phyloP scores from a whole-genome alignment of 1,139 yeast genomes.

The Diutina rugosa region DNA sequence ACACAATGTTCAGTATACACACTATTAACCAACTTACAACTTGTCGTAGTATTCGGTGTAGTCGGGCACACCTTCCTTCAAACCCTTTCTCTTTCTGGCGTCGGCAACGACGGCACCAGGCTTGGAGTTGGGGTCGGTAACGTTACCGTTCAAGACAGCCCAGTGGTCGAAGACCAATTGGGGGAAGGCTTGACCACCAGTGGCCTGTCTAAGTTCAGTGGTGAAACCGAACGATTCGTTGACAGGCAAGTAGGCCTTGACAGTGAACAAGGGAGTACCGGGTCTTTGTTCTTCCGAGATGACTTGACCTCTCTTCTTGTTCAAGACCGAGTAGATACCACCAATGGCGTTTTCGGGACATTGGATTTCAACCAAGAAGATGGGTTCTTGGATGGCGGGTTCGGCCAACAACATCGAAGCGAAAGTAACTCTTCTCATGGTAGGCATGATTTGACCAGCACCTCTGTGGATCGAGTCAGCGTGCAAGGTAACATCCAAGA shows the following conservation, averaged over 20 bases:
- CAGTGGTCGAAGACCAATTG: conserved; percentile 99
- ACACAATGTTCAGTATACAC: neutral
- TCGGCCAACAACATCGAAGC: conserved; percentile 97
- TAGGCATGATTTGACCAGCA: conserved; percentile 99
- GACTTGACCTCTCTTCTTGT: conserved; percentile 99
- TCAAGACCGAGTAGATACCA: conserved; percentile 99
- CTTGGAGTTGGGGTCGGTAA: conserved; percentile 83
- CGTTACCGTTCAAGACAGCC: conserved; percentile 85
- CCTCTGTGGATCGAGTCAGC: conserved; percentile 99
- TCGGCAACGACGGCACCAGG: conserved; percentile 87
- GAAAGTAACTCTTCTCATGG: conserved; percentile 99
- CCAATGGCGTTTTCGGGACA: conserved; percentile 99
- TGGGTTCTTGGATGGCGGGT: conserved; percentile 99
- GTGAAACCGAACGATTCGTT: conserved; percentile 99
- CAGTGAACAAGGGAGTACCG: conserved; percentile 98
- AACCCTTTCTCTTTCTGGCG: conserved; percentile 95
- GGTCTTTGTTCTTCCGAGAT: conserved; percentile 98
- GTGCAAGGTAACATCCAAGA: conserved; percentile 97
- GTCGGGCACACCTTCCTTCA: conserved; percentile 89
- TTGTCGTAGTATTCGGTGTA: conserved; percentile 99
- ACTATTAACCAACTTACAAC: conserved; percentile 46
- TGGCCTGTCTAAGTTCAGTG: conserved; percentile 98
- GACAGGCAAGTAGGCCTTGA: conserved; percentile 98
- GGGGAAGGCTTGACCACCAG: conserved; percentile 99
- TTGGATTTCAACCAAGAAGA: conserved; percentile 98